Evolutionary conservation across 1,284 basidiomycete genomes (phyloP), one percentile per base, ranked within the genome.

Genomic region (Ceratobasidium sp.): DNA sequence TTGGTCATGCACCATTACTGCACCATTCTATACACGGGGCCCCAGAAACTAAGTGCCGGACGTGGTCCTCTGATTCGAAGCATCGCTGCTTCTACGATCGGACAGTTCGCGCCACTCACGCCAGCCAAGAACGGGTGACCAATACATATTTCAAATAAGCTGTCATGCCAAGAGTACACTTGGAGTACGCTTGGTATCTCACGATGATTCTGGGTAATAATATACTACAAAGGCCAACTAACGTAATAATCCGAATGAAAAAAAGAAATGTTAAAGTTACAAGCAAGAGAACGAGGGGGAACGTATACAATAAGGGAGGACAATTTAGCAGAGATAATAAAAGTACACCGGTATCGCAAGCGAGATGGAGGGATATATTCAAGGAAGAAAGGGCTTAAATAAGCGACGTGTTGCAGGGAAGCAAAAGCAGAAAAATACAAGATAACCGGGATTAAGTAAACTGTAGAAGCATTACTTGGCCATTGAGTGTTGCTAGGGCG

Each of bases 401-500:
- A 16, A 46, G 42, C 42, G 33, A 36, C 33, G 33, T 36, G 33
- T 46, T 46, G 42, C 42, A 21, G 16, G 42, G 16, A 21, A 46
- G 42, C 16, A 46, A 11, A 46, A 46, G 16, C 5, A 46, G 42
- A 46, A 21, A 36, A 46, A 46, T 46, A 46, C 47, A 50, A 41
- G 14, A 49, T 4, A 23, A 4, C 2, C 16, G 4, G 5, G 11
- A 36, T 57, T 44, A 68, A 7, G 41, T 36, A 57, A 68, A 68
- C 44, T 68, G 42, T 16, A 68, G 44, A 41, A 68, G 64, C n/a
- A 57, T 56, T 5, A 68, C 54, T 47, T 30, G 54, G 13, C 64
- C 64, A 19, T 68, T 29, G 42, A 68, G 19, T 6, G 64, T 68
- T 33, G 64, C 53, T 53, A 68, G 47, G 14, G 54, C 64, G 14